phyloP scores from a whole-genome alignment of 2,329 filamentous ascomycete species.

The Hymenoscyphus salicellus region DNA sequence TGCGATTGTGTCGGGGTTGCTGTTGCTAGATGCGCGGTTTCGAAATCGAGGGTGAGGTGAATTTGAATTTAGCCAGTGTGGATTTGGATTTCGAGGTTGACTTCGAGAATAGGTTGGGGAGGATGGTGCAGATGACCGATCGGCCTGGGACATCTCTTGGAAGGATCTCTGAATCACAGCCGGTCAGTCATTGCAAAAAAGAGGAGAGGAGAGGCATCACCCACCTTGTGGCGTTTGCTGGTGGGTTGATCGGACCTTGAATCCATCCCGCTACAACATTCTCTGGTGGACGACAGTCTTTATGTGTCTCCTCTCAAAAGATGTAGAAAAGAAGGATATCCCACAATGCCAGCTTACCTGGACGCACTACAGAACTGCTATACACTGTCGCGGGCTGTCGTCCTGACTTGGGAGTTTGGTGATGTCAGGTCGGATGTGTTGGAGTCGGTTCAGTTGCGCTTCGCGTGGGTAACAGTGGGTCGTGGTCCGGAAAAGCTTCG shows the following conservation, averaged over 20 bases:
- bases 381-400: not conserved
- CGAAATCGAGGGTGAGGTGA: not conserved
- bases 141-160: constrained; percentile 31
- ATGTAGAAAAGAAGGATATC: not conserved
- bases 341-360: not conserved
- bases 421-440: not conserved
- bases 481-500: not conserved
- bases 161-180: constrained; percentile 28
- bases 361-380: not conserved
- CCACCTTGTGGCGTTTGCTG: not conserved
- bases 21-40: not conserved
- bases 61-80: not conserved
- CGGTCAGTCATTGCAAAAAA: not conserved
- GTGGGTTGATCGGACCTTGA: not conserved
- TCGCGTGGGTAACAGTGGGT: not conserved
- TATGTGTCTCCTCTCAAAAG: not conserved
- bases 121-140: constrained; percentile 9
- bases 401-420: not conserved
- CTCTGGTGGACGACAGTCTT: not conserved
- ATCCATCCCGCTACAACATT: not conserved
- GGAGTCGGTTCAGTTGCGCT: constrained; percentile 7
- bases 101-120: not conserved
- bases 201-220: not conserved
- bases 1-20: constrained; percentile 12
- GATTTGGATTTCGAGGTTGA: not conserved